These are phyloP conservation scores for Anthracocystis panici-leucophaei DNA, from an alignment of 1,284 basidiomycete genomes.

Conservation along the genomic window DNA sequence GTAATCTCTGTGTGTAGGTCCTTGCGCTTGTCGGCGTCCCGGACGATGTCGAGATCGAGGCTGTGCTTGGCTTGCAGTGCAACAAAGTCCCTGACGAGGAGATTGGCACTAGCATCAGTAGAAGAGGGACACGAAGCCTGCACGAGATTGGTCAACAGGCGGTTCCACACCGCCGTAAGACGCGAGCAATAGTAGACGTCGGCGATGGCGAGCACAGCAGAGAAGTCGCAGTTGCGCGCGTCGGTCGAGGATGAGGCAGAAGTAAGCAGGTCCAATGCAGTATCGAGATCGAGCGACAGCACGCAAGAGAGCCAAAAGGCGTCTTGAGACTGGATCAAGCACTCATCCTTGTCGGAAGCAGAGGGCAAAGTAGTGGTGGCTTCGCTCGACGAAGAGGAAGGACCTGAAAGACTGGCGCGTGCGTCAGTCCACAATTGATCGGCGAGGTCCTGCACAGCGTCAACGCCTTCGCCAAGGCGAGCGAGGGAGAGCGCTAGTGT, in stretches of 20 bases:
- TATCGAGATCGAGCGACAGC: constrained; percentile 51
- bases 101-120: constrained; percentile 7
- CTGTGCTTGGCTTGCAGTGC: constrained; percentile 33
- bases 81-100: constrained; percentile 22
- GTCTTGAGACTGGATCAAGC: constrained; percentile 14
- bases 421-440: constrained; percentile 47
- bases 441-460: constrained; percentile 36
- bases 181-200: constrained; percentile 55
- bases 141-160: constrained; percentile 52
- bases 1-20: constrained; percentile 48
- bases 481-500: constrained; percentile 54
- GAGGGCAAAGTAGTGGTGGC: constrained; percentile 2
- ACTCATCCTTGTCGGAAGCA: constrained; percentile 25
- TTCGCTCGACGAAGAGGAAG: constrained; percentile 1
- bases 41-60: constrained; percentile 47
- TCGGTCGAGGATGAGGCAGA: constrained; percentile 17
- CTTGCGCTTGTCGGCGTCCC: constrained; percentile 30
- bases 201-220: constrained; percentile 54
- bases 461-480: constrained; percentile 45
- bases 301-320: constrained; percentile 55
- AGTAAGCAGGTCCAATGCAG: constrained; percentile 41
- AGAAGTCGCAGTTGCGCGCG: constrained; percentile 24
- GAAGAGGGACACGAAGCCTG: constrained; percentile 46
- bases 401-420: constrained; percentile 19
- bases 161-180: constrained; percentile 54